Evolutionary conservation across 202 grass and related monocot species (phyloP).

Genomic region (Musa balbisiana): DNA sequence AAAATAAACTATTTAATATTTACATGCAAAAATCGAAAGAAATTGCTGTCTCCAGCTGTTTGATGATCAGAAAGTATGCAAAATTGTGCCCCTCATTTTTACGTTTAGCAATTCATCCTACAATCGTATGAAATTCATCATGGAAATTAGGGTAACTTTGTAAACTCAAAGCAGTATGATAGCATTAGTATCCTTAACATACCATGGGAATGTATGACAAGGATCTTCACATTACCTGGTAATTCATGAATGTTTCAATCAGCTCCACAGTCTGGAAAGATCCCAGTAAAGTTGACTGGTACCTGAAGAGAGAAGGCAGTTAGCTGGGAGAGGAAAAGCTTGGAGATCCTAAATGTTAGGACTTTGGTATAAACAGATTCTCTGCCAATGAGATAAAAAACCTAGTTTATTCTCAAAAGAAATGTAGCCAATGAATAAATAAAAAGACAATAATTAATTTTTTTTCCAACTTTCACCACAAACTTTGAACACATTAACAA

Average conservation of each 20-base stretch:
- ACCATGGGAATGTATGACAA: background rate
- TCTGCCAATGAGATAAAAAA: background rate
- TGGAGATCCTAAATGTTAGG: background rate
- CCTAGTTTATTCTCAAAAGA: background rate
- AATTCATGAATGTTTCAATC: constrained; percentile 99
- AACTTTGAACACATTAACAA: background rate
- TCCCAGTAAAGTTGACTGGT: constrained; percentile 92
- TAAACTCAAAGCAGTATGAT: background rate
- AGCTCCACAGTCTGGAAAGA: constrained; percentile 94
- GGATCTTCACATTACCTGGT: constrained; percentile 51
- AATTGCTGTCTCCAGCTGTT: no score
- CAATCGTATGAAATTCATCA: no score
- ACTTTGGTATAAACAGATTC: background rate
- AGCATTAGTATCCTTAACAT: no score
- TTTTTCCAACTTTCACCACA: background rate
- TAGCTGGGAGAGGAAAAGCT: no score
- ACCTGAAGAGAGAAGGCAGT: constrained; percentile 36
- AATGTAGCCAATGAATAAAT: background rate
- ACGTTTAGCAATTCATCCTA: no score
- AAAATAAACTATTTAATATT: no score
- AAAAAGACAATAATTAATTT: background rate
- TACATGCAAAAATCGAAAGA: no score
- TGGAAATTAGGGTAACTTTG: background rate
- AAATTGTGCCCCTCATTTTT: no score
- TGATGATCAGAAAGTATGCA: no score